phyloP scores from a whole-genome alignment of 2,329 filamentous ascomycete genomes.

The Helminthosporium solani region DNA sequence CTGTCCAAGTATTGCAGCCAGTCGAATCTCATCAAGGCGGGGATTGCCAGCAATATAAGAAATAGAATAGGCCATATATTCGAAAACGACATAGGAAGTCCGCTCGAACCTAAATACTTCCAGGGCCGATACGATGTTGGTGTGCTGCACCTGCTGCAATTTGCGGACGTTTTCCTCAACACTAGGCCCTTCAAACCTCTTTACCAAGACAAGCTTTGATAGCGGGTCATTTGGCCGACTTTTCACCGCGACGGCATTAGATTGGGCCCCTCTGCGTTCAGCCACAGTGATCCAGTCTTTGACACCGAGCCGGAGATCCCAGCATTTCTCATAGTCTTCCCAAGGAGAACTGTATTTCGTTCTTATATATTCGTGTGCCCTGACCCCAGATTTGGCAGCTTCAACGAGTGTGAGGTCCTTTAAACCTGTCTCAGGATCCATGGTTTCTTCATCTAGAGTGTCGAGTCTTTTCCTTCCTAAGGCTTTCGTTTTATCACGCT shows the following conservation, averaged over 20 bases:
- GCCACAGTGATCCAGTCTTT: slow-evolving; percentile 9
- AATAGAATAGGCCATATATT: slow-evolving; percentile 12
- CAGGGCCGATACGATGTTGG: slow-evolving; percentile 6
- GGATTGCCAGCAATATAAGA: slow-evolving; percentile 9
- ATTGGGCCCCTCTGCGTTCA: slow-evolving; percentile 5
- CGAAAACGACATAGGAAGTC: slow-evolving; percentile 7
- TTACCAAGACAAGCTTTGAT: slow-evolving; percentile 4
- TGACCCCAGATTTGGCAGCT: slow-evolving; percentile 1
- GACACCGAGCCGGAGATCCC: slow-evolving; percentile 6
- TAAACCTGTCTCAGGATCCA: slow-evolving; percentile 1
- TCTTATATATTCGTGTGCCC: slow-evolving; percentile 8
- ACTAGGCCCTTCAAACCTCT: slow-evolving; percentile 1
- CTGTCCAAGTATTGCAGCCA: slow-evolving; percentile 10
- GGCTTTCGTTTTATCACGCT: slow-evolving; percentile 2
- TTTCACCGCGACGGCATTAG: slow-evolving; percentile 3
- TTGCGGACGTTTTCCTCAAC: slow-evolving; percentile 2
- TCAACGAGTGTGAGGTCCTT: slow-evolving; percentile 1
- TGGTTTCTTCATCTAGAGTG: slow-evolving; percentile 1
- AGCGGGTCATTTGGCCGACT: slow-evolving; percentile 4
- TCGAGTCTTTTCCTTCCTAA: slow-evolving; percentile 3
- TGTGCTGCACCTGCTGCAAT: slow-evolving; percentile 4
- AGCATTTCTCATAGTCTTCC: slow-evolving; percentile 9
- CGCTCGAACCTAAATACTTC: slow-evolving; percentile 5
- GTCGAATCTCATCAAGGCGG: slow-evolving; percentile 7
- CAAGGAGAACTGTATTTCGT: slow-evolving; percentile 6